Conservation (phyloP, 2,329 filamentous ascomycete genomes). For the Arthrobotrys sinensis region DNA sequence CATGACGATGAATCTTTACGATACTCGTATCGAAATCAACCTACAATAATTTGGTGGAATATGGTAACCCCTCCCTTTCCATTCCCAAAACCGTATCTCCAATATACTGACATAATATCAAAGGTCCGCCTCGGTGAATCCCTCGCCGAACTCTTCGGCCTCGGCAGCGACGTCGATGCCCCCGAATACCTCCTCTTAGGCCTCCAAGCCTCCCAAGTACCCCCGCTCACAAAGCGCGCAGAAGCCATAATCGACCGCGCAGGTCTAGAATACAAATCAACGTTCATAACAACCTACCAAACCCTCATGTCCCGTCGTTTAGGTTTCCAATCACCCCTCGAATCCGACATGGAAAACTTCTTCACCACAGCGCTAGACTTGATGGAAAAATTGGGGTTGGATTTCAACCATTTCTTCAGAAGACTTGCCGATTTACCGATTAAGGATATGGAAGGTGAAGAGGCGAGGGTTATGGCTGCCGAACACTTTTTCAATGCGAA, state of each 20-base stretch:
- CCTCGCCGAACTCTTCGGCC: conserved; percentile 88
- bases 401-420: conserved; percentile 96
- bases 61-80: conserved; percentile 9
- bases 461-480: conserved; percentile 76
- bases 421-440: conserved; percentile 78
- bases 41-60: conserved; percentile 85
- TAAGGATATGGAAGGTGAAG: conserved; percentile 76
- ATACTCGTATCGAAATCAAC: conserved; percentile 94
- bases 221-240: conserved; percentile 81
- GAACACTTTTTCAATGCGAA: conserved; percentile 83
- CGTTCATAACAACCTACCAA: conserved; percentile 92
- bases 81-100: no score
- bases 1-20: conserved; percentile 91
- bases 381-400: conserved; percentile 84
- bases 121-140: conserved; percentile 84
- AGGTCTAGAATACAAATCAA: conserved; percentile 88
- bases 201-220: conserved; percentile 77
- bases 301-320: conserved; percentile 84
- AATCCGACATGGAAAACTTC: conserved; percentile 82
- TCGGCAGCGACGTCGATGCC: conserved; percentile 80
- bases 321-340: conserved; percentile 79
- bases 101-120: no score
- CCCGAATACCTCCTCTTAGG: conserved; percentile 80
- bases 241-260: conserved; percentile 85
- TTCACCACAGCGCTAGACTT: conserved; percentile 87